Base-by-base conservation (phyloP, 2,329 filamentous ascomycete genomes). In the Cadophora malorum region DNA sequence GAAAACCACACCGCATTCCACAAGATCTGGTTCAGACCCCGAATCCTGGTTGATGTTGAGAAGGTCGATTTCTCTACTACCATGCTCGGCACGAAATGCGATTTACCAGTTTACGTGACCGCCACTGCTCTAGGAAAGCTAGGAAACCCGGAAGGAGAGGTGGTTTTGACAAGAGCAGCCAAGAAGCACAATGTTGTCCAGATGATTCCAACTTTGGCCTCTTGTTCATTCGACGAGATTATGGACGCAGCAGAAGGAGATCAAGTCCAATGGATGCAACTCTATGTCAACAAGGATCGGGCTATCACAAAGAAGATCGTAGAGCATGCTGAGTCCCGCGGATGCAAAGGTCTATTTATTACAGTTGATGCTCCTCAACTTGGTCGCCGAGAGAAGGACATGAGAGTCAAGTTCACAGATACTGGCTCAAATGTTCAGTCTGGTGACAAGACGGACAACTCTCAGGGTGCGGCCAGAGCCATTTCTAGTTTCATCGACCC, bases 401-500 rank as follows among this genome's bases (percentile, higher is more conserved):
- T 98, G 96, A 92, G 96, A 49, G 88, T 87, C 72, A 98, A 98
- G 80, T 97, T 96, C 78, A 88, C 88, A 47, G 95, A 97, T 74
- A 86, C 87, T 16, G 95, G 94, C 9, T 91, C 91, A 33, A 91
- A 89, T 76, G 93, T 98, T 16, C 96, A 98, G 80, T 81, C 80
- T 56, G 92, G 91, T 62, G 85, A 90, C 68, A 80, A 85, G 64
- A 93, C 95, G 23, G 94, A 98, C 80, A 93, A 89, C 70, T 92
- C 89, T 21, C 96, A 99, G 83, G 96, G 96, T 62, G 96, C 95
- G 1, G 95, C 96, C 6, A 89, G 96, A 70, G 96, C 96, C 70
- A 99, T 99, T 76, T 97, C 93, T 35, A 93, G 88, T 68, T 99
- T 99, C 80, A 99, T 99, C 82, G 96, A 99, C 83, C 96, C 96